These are phyloP conservation scores for Lichtheimia ornata DNA, from an alignment of 371 early-diverging fungal genomes.

Conservation along the genomic window DNA sequence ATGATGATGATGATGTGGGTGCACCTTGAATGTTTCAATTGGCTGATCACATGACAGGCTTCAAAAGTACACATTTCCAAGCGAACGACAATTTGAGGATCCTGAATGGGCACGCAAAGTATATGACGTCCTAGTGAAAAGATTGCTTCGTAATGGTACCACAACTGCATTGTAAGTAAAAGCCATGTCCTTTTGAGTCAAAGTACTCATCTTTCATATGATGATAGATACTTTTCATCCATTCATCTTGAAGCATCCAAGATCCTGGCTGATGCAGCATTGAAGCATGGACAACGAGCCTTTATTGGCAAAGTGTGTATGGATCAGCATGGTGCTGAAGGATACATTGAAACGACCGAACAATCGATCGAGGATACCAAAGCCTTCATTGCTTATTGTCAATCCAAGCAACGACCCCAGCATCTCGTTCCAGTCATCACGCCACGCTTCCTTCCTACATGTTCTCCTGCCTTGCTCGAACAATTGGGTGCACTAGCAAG, in stretches of 20 bases:
- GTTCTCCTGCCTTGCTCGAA: slow-evolving; percentile 52
- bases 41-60: slow-evolving; percentile 27
- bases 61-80: slow-evolving; percentile 66
- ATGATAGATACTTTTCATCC: slow-evolving; percentile 58
- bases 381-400: slow-evolving; percentile 10
- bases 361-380: slow-evolving; percentile 29
- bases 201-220: too few species aligned
- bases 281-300: slow-evolving; percentile 64
- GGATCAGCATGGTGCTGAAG: slow-evolving; percentile 63
- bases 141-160: slow-evolving; percentile 50
- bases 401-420: background rate
- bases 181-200: background rate
- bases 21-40: too few species aligned
- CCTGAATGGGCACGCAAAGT: slow-evolving; percentile 41
- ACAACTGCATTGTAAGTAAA: slow-evolving; percentile 57
- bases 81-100: slow-evolving; percentile 50
- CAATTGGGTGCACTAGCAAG: slow-evolving; percentile 53
- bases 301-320: slow-evolving; percentile 74
- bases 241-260: slow-evolving; percentile 56
- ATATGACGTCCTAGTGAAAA: slow-evolving; percentile 46
- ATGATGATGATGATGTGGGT: background rate
- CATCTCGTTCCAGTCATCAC: slow-evolving; percentile 60
- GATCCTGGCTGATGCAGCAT: slow-evolving; percentile 51
- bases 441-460: slow-evolving; percentile 68
- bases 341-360: slow-evolving; percentile 56